A percentile compares a stretch with the other conserved stretches of the same genome.
Conservation (phyloP, 768 basidiomycete genomes). For the Pisolithus marmoratus region DNA sequence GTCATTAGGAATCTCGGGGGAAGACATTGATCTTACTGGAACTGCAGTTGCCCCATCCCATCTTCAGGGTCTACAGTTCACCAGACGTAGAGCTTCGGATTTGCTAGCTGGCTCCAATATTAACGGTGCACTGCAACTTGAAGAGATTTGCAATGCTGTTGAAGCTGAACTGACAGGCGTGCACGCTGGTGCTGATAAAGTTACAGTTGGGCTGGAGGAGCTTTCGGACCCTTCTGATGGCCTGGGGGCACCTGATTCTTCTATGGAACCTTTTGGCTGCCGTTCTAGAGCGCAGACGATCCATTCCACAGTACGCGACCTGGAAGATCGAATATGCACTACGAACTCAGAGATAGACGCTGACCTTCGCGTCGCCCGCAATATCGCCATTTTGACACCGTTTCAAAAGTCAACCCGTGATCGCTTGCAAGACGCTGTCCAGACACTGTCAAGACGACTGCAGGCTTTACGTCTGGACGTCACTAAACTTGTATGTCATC, state of each 20-base stretch:
- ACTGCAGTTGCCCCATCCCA: conserved; percentile 84
- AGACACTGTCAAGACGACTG: conserved; percentile 58
- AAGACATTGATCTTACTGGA: conserved; percentile 72
- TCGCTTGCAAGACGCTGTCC: conserved; percentile 56
- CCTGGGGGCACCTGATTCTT: conserved; percentile 8
- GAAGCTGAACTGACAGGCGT: conserved; percentile 76
- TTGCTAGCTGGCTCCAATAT: conserved; percentile 47
- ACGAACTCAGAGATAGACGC: conserved; percentile 57
- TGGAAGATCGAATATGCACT: conserved; percentile 53
- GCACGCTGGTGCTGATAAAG: conserved; percentile 28
- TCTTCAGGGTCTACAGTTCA: conserved; percentile 59
- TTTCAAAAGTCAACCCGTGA: conserved; percentile 84
- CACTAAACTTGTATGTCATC: conserved; percentile 68
- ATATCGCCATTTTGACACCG: conserved; percentile 80
- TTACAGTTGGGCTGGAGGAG: conserved; percentile 1
- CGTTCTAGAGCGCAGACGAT: conserved; percentile 52
- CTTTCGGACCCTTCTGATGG: neutral
- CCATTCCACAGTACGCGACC: conserved; percentile 53
- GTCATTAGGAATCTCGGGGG: conserved; percentile 58
- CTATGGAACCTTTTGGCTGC: conserved; percentile 19
- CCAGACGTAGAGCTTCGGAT: conserved; percentile 18
- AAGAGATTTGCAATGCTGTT: conserved; percentile 80
- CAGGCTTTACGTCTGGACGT: conserved; percentile 66
- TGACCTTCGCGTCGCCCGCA: conserved; percentile 69
- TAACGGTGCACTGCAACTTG: conserved; percentile 62